Base-by-base conservation (phyloP, 257 asterid species). In the Verbascum thapsus region DNA sequence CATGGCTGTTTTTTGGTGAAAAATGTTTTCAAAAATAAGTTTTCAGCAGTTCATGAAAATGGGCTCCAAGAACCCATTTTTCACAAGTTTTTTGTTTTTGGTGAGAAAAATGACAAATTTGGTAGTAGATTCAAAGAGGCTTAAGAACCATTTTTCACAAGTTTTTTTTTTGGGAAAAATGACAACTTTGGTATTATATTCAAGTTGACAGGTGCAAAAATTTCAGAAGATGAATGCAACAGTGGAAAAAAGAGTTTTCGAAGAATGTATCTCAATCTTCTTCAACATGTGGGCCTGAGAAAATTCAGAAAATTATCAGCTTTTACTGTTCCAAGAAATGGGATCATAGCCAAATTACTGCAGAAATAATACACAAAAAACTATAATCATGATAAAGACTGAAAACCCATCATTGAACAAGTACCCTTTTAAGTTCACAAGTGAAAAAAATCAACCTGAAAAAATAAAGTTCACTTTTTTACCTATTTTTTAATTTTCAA, bases 211-310 rank as follows among this genome's bases (percentile, higher is more conserved):
- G 70, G 51, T 64, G 69, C 75, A 57, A 61, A 64, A 70, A 18
- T 73, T 58, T 58, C 69, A 76, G 84, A 68, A 69, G 77, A 80
- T 75, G 90, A 84, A 86, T 82, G 80, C 81, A 86, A 81, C 97
- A 78, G 91, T 81, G 37, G 57, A 61, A 26, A 26, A 26, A 26
- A n/a, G n/a, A n/a, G n/a, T n/a, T n/a, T n/a, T n/a, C n/a, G n/a
- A n/a, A n/a, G n/a, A n/a, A n/a, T n/a, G n/a, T n/a, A n/a, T n/a
- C n/a, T n/a, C n/a, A n/a, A n/a, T n/a, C n/a, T n/a, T n/a, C n/a
- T n/a, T n/a, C n/a, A n/a, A n/a, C n/a, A n/a, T n/a, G n/a, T n/a
- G n/a, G n/a, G n/a, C n/a, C n/a, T n/a, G n/a, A n/a, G n/a, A n/a
- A n/a, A n/a, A n/a, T n/a, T n/a, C 88, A 78, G 86, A 83, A 62